Evolutionary conservation across 257 asterid genomes (phyloP), one percentile per base, ranked within the genome.

Genomic region (Eucommia ulmoides): DNA sequence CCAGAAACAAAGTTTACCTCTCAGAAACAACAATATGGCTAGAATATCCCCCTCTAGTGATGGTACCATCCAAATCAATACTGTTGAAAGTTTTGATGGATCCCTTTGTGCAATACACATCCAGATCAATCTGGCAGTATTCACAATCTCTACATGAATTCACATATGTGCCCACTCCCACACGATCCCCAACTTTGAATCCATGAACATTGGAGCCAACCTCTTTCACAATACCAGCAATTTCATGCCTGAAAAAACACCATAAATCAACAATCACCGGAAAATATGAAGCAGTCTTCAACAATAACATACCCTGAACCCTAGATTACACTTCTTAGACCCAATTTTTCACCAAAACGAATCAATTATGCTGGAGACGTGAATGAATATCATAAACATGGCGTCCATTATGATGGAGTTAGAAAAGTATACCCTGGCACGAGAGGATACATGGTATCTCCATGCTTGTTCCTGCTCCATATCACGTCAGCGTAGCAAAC

Each of bases 351-450:
- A n/a, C n/a, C n/a, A n/a, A n/a, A n/a, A n/a, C n/a, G n/a, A n/a
- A n/a, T n/a, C n/a, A n/a, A n/a, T n/a, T n/a, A n/a, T n/a, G n/a
- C n/a, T n/a, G n/a, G n/a, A n/a, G n/a, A n/a, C n/a, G n/a, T n/a
- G n/a, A n/a, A n/a, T n/a, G n/a, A n/a, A n/a, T n/a, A n/a, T n/a
- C n/a, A n/a, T n/a, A n/a, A n/a, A n/a, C n/a, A n/a, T n/a, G n/a
- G n/a, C n/a, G n/a, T n/a, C n/a, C n/a, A n/a, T n/a, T n/a, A n/a
- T n/a, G n/a, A n/a, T n/a, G n/a, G n/a, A n/a, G n/a, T n/a, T n/a
- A n/a, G n/a, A n/a, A n/a, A n/a, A n/a, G n/a, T 62, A 16, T 76
- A 88, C 97, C 97, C 97, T n/a, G 97, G 96, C 38, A 89, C 97
- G 54, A 85, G 50, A 26, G 97, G 98, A 57, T 85, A 89, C 24